A percentile compares a stretch with the other conserved stretches of the same genome.
phyloP scores from a whole-genome alignment of 2,329 filamentous ascomycete genomes.

The Chaetomium globosum region DNA sequence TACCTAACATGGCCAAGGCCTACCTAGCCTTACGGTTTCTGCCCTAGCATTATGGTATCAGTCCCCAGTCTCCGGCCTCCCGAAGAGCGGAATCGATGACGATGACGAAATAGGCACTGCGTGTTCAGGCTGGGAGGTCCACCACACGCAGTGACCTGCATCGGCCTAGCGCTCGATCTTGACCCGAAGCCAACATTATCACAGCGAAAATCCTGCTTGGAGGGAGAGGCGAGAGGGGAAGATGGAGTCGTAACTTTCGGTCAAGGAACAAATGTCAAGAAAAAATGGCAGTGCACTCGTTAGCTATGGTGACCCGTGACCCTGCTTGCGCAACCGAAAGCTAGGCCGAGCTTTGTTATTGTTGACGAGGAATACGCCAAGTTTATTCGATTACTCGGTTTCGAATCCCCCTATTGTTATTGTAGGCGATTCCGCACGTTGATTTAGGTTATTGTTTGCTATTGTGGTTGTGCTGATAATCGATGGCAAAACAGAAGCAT shows the following conservation, averaged over 20 bases:
- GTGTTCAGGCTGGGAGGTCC: slow-evolving; percentile 16
- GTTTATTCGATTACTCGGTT: slow-evolving; percentile 1
- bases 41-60: slow-evolving; percentile 5
- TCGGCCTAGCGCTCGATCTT: slow-evolving; percentile 31
- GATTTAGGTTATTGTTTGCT: slow-evolving; percentile 9
- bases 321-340: background rate
- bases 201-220: slow-evolving; percentile 23
- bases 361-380: background rate
- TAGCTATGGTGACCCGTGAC: slow-evolving; percentile 10
- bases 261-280: slow-evolving; percentile 8
- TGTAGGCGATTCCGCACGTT: slow-evolving; percentile 7
- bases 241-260: slow-evolving; percentile 5
- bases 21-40: background rate
- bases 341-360: background rate
- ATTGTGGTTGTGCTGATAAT: slow-evolving; percentile 20
- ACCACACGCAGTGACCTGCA: slow-evolving; percentile 21
- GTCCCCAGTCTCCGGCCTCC: background rate
- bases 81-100: slow-evolving; percentile 18
- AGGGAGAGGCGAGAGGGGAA: background rate
- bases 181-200: slow-evolving; percentile 16
- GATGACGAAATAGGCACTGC: background rate
- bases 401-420: slow-evolving; percentile 5
- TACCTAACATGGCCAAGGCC: background rate
- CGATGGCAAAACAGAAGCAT: slow-evolving; percentile 7
- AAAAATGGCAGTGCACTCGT: slow-evolving; percentile 4